phyloP scores from a whole-genome alignment of 2,329 filamentous ascomycete species.

The Aschersonia sp. region DNA sequence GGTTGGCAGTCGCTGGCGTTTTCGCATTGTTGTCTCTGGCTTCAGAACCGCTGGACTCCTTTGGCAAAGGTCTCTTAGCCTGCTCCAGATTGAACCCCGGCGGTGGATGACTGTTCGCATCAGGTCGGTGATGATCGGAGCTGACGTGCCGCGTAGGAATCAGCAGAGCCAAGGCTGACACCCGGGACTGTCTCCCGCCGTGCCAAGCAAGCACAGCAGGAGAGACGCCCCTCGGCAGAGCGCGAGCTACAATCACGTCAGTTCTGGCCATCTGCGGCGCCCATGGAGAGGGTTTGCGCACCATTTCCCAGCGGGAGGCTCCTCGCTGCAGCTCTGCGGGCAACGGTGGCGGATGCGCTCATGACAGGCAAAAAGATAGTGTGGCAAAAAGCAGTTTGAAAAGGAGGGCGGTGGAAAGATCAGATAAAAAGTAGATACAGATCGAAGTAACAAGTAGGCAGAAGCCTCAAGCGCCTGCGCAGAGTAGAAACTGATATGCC shows the following conservation, averaged over 20 bases:
- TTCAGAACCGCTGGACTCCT: constrained; percentile 28
- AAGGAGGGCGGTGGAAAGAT: too few relatives aligned
- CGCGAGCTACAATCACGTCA: constrained; percentile 21
- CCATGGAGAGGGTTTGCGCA: constrained; percentile 14
- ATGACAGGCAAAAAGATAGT: constrained; percentile 16
- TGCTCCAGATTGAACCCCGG: constrained; percentile 84
- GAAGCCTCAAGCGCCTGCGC: not conserved
- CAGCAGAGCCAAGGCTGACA: constrained; percentile 40
- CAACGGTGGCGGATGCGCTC: constrained; percentile 42
- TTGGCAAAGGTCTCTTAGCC: constrained; percentile 70
- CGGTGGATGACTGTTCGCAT: constrained; percentile 50
- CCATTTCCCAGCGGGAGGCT: constrained; percentile 37
- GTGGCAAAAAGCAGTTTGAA: not conserved
- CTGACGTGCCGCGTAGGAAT: constrained; percentile 41
- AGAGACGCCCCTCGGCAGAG: constrained; percentile 30
- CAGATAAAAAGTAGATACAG: too few relatives aligned
- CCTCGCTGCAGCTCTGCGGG: constrained; percentile 37
- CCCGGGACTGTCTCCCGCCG: constrained; percentile 27
- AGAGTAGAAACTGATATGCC: not conserved
- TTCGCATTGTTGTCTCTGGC: constrained; percentile 13
- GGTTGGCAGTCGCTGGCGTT: constrained; percentile 13
- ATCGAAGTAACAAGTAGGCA: not conserved
- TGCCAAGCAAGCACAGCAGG: constrained; percentile 32
- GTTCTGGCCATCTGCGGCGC: not conserved
- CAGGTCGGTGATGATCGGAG: constrained; percentile 43